phyloP scores from a whole-genome alignment of 1,284 basidiomycete genomes.

The Trichosporon inkin region DNA sequence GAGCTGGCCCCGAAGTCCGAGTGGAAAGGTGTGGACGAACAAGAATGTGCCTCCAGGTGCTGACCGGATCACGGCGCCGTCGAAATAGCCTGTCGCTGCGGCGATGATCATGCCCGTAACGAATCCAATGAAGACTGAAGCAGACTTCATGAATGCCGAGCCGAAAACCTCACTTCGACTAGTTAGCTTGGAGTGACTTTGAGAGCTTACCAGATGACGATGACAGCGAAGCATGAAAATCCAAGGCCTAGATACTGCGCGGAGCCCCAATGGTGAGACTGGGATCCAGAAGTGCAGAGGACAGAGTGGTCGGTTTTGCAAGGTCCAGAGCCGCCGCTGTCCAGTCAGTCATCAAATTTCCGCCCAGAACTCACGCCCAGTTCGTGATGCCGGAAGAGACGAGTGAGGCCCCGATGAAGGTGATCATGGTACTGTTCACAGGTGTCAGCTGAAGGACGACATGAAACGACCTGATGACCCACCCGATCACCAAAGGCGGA shows the following conservation, averaged over 20 bases:
- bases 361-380: conserved; percentile 23
- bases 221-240: conserved; percentile 28
- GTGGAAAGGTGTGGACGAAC: conserved; percentile 28
- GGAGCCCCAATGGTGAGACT: conserved; percentile 28
- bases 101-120: conserved; percentile 33
- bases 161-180: conserved; percentile 30
- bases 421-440: conserved; percentile 27
- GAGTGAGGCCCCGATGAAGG: conserved; percentile 34
- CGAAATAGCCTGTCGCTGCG: conserved; percentile 34
- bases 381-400: conserved; percentile 32
- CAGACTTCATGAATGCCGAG: conserved; percentile 35
- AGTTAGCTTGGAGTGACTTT: not conserved
- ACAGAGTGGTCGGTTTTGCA: conserved; percentile 31
- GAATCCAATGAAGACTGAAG: conserved; percentile 36
- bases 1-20: conserved; percentile 30
- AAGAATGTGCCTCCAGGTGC: conserved; percentile 33
- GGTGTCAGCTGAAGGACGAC: too few species aligned
- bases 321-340: conserved; percentile 25
- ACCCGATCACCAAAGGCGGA: conserved; percentile 31
- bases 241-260: conserved; percentile 31
- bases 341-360: not conserved
- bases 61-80: conserved; percentile 20
- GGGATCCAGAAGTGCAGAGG: conserved; percentile 23
- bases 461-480: conserved; percentile 17
- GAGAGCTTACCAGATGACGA: conserved; percentile 5